Evolutionary conservation across 768 basidiomycete species (phyloP).

Genomic region (Termitomyces sp.): DNA sequence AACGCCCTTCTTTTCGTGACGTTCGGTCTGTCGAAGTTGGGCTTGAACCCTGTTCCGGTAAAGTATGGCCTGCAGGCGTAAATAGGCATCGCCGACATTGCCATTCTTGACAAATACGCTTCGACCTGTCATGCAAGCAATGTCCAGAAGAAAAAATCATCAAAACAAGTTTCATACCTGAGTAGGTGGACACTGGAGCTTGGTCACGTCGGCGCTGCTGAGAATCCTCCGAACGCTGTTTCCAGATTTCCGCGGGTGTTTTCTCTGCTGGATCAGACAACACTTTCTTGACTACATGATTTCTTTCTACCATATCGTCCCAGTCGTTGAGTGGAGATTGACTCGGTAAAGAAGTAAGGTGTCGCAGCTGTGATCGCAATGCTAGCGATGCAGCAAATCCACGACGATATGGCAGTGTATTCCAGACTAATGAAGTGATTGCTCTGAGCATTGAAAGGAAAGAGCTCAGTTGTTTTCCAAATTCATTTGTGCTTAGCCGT

Average conservation of each 20-base stretch:
- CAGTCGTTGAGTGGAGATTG: neutral
- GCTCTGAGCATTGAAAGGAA: constrained; percentile 4
- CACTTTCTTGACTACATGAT: neutral
- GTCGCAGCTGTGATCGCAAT: constrained; percentile 6
- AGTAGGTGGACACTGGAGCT: constrained; percentile 45
- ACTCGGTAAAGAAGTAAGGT: neutral
- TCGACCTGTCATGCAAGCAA: constrained; percentile 42
- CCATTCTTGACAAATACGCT: constrained; percentile 41
- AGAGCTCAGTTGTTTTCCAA: neutral
- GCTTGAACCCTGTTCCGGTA: constrained; percentile 46
- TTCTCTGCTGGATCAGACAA: rapidly evolving
- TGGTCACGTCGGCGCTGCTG: constrained; percentile 13
- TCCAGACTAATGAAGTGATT: constrained; percentile 8
- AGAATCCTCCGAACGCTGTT: constrained; percentile 19
- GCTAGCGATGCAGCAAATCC: neutral
- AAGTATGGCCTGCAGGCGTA: constrained; percentile 44
- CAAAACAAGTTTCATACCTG: constrained; percentile 26
- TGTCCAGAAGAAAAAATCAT: neutral
- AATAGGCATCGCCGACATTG: constrained; percentile 42
- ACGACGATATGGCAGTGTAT: neutral
- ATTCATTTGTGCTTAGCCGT: neutral
- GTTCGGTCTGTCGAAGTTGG: constrained; percentile 41
- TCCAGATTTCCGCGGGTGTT: constrained; percentile 33
- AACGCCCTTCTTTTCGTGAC: constrained; percentile 81
- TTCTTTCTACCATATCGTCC: neutral